These are phyloP conservation scores for Pseudogymnoascus sp. DNA, from an alignment of 2,329 filamentous ascomycete genomes.

Conservation along the genomic window DNA sequence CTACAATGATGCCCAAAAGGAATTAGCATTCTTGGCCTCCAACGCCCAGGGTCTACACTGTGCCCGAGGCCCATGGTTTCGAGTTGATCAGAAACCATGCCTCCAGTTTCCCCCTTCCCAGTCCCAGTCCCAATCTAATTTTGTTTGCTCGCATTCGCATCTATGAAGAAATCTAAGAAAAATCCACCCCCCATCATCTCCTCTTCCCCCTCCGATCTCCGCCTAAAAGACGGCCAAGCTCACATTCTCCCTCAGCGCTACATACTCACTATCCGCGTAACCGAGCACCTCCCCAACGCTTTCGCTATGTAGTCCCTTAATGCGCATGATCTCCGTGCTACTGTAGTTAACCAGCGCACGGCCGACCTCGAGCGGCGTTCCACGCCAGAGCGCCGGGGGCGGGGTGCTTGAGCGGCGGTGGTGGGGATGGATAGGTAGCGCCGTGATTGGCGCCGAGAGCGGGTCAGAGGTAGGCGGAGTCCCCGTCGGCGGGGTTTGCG, in stretches of 20 bases:
- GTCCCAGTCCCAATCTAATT: conserved; percentile 4
- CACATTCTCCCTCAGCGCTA: conserved; percentile 81
- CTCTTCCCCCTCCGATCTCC: not conserved
- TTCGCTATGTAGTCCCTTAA: conserved; percentile 75
- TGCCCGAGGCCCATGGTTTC: not conserved
- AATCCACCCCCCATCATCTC: not conserved
- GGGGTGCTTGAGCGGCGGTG: not conserved
- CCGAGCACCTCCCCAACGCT: conserved; percentile 77
- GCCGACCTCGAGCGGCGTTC: conserved; percentile 65
- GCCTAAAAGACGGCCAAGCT: conserved; percentile 53
- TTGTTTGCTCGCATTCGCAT: not conserved
- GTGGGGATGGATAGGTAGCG: not conserved
- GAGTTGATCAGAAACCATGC: conserved; percentile 3
- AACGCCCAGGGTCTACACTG: conserved; percentile 1
- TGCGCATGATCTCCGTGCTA: conserved; percentile 72
- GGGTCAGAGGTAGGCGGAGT: conserved; percentile 16
- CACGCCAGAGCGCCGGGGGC: conserved; percentile 39
- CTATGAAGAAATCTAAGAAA: not conserved
- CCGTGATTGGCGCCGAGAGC: conserved; percentile 1
- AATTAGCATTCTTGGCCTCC: not conserved
- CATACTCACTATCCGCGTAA: conserved; percentile 92
- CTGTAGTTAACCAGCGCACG: conserved; percentile 89
- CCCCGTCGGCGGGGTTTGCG: not conserved
- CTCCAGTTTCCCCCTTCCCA: not conserved
- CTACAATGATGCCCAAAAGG: not conserved